These are phyloP conservation scores for Cryphonectria radicalis DNA, from an alignment of 2,329 filamentous ascomycete genomes.

Conservation along the genomic window DNA sequence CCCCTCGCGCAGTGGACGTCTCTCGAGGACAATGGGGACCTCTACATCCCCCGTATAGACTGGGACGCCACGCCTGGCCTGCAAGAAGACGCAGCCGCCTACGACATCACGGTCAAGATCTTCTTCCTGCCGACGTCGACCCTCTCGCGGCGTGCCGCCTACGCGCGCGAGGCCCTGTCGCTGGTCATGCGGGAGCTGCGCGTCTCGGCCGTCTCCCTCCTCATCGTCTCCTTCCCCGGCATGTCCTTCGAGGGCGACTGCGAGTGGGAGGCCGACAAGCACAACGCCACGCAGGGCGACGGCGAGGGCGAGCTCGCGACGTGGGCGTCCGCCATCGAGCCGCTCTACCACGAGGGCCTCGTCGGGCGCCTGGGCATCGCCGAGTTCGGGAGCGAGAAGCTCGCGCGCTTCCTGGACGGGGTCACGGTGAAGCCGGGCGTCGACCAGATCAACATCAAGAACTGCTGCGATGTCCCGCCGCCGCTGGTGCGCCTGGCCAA, in stretches of 20 bases:
- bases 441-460: conserved; percentile 93
- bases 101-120: conserved; percentile 94
- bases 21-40: conserved; percentile 59
- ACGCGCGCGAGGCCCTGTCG: conserved; percentile 78
- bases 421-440: conserved; percentile 77
- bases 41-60: conserved; percentile 80
- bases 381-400: conserved; percentile 86
- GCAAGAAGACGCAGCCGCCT: conserved; percentile 79
- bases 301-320: conserved; percentile 71
- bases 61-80: conserved; percentile 69
- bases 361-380: conserved; percentile 81
- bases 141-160: conserved; percentile 62
- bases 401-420: conserved; percentile 74
- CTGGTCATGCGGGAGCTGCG: conserved; percentile 81
- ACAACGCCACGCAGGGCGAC: conserved; percentile 64
- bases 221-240: conserved; percentile 92
- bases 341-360: conserved; percentile 67
- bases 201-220: conserved; percentile 76
- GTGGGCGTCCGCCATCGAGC: conserved; percentile 71
- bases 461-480: conserved; percentile 95
- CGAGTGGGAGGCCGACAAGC: conserved; percentile 73
- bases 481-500: conserved; percentile 85
- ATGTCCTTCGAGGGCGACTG: conserved; percentile 93
- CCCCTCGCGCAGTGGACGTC: conserved; percentile 68
- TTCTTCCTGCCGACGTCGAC: conserved; percentile 84